Conservation (phyloP, 345 rosid species). For the Pelargonium nanum region DNA sequence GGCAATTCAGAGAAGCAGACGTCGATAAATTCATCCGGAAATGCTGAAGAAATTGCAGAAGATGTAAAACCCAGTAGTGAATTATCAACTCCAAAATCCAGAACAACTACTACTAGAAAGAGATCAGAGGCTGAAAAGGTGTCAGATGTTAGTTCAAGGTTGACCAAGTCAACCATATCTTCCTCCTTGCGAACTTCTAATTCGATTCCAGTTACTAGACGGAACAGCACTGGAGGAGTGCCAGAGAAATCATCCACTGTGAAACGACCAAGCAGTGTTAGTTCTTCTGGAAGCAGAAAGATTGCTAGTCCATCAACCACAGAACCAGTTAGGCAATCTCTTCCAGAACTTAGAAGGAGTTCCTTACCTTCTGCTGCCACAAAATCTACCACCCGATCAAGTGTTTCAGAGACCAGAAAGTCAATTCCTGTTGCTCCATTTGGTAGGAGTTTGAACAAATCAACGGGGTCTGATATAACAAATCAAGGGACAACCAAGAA, state of each 20-base stretch:
- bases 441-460: slow-evolving; percentile 38
- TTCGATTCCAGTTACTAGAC: slow-evolving; percentile 46
- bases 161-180: slow-evolving; percentile 35
- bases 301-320: slow-evolving; percentile 23
- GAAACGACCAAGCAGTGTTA: slow-evolving; percentile 17
- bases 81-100: slow-evolving; percentile 28
- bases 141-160: slow-evolving; percentile 25
- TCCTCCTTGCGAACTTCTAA: slow-evolving; percentile 31
- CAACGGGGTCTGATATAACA: slow-evolving; percentile 35
- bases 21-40: slow-evolving; percentile 28
- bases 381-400: slow-evolving; percentile 34
- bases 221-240: slow-evolving; percentile 87
- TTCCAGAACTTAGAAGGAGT: slow-evolving; percentile 74
- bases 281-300: slow-evolving; percentile 35
- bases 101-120: slow-evolving; percentile 42
- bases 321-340: slow-evolving; percentile 57
- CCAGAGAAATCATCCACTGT: slow-evolving; percentile 38
- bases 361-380: slow-evolving; percentile 58
- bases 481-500: slow-evolving; percentile 37
- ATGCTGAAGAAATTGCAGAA: slow-evolving; percentile 23
- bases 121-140: slow-evolving; percentile 31
- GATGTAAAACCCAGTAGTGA: slow-evolving; percentile 29
- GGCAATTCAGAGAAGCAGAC: slow-evolving; percentile 25
- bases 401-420: slow-evolving; percentile 43
- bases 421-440: slow-evolving; percentile 35